Percentiles rank a stretch among this genome's conserved stretches.
phyloP scores from a whole-genome alignment of 495 filamentous ascomycete species.

The Penicillium ochrochloron region DNA sequence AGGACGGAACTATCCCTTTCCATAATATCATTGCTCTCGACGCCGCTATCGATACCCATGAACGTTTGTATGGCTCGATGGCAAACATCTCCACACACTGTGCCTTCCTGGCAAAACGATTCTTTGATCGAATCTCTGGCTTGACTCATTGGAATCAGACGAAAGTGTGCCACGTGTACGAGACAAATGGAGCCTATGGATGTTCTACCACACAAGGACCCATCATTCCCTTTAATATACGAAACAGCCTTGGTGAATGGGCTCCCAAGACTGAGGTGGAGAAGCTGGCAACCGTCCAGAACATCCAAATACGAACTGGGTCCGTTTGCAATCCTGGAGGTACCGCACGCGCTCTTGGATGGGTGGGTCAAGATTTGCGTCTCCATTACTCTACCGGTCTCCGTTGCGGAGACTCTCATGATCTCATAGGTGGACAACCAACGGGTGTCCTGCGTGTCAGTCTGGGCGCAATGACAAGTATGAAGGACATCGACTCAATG shows the following conservation, averaged over 20 bases:
- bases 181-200: constrained; percentile 46
- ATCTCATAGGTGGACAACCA: constrained; percentile 80
- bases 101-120: constrained; percentile 59
- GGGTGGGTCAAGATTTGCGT: constrained; percentile 78
- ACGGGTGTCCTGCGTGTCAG: constrained; percentile 86
- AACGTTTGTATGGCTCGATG: constrained; percentile 72
- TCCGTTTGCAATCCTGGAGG: constrained; percentile 93
- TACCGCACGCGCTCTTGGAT: constrained; percentile 66
- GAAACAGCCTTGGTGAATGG: constrained; percentile 69
- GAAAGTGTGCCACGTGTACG: constrained; percentile 70
- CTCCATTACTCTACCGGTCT: constrained; percentile 80
- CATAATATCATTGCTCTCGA: constrained; percentile 86
- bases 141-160: constrained; percentile 71
- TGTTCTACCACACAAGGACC: constrained; percentile 66
- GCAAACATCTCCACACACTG: constrained; percentile 74
- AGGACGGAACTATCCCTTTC: constrained; percentile 89
- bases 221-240: constrained; percentile 82
- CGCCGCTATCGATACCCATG: constrained; percentile 70
- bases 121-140: constrained; percentile 61
- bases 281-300: constrained; percentile 75
- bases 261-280: constrained; percentile 83
- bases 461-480: constrained; percentile 85
- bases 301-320: constrained; percentile 82
- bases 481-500: constrained; percentile 73
- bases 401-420: constrained; percentile 77